Conservation (phyloP, 345 rosid species). For the Combretum micranthum region DNA sequence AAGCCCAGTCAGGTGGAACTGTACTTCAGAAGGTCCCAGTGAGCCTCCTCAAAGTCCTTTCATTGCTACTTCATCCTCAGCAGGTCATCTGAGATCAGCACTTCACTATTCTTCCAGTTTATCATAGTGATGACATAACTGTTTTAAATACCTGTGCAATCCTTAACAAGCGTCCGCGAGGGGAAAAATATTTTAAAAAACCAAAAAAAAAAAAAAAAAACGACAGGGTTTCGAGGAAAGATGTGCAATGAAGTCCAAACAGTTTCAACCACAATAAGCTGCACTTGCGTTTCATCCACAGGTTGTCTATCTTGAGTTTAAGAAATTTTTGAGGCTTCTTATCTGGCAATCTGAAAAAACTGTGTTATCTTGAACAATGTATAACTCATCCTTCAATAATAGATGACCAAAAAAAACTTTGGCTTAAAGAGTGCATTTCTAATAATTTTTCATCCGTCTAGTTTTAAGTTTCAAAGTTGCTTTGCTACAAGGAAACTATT, state of each 20-base stretch:
- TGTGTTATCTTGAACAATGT: conserved; percentile 5
- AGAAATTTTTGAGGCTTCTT: conserved; percentile 6
- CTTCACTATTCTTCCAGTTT: conserved; percentile 35
- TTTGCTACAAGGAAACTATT: too few relatives aligned
- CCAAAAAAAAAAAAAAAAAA: too few relatives aligned
- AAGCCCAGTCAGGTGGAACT: conserved; percentile 30
- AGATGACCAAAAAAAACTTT: conserved; percentile 4
- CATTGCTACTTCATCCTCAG: conserved; percentile 23
- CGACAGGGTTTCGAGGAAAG: neutral
- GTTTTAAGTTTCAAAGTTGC: too few relatives aligned
- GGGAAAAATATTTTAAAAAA: too few relatives aligned
- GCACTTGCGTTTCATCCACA: neutral
- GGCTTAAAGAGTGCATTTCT: neutral
- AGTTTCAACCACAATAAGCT: neutral
- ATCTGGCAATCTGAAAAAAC: neutral
- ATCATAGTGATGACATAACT: conserved; percentile 16
- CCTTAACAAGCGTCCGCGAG: too few relatives aligned
- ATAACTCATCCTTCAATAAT: conserved; percentile 10
- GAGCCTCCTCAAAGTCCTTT: conserved; percentile 29
- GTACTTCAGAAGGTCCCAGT: conserved; percentile 27
- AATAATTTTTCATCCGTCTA: too few relatives aligned
- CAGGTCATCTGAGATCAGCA: conserved; percentile 26
- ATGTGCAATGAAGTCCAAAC: conserved; percentile 2
- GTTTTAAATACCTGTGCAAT: neutral
- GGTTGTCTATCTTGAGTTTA: conserved; percentile 1